Evolutionary conservation across 352 stramenopile species (phyloP).

Genomic region (Phytophthora pinifolia): DNA sequence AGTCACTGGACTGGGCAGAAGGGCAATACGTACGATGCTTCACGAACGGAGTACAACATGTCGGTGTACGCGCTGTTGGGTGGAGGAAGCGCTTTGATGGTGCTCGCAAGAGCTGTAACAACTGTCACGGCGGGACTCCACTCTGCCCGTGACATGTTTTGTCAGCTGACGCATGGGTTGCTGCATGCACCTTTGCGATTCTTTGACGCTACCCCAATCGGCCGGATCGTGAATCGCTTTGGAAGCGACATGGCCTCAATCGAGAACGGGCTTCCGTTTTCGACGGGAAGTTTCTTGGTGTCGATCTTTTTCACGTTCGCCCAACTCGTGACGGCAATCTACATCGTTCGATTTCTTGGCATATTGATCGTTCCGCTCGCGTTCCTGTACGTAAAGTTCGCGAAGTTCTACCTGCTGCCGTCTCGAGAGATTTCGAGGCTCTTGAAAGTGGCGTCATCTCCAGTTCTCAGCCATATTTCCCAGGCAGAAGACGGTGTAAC

Average conservation of each 20-base stretch:
- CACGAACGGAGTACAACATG: constrained; percentile 26
- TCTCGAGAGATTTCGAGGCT: constrained; percentile 49
- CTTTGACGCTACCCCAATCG: constrained; percentile 91
- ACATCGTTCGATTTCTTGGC: constrained; percentile 72
- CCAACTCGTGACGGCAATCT: constrained; percentile 71
- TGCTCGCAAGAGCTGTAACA: constrained; percentile 19
- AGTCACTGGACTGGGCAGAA: constrained; percentile 41
- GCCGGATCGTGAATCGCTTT: constrained; percentile 90
- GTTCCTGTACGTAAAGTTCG: constrained; percentile 75
- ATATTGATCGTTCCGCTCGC: constrained; percentile 78
- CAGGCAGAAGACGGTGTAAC: constrained; percentile 33
- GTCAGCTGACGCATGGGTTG: constrained; percentile 74
- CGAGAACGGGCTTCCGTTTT: constrained; percentile 62
- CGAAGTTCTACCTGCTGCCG: constrained; percentile 37
- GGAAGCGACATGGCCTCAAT: constrained; percentile 85
- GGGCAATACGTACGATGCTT: constrained; percentile 11
- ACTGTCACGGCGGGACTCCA: constrained; percentile 36
- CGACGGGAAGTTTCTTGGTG: constrained; percentile 39
- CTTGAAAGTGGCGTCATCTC: constrained; percentile 37
- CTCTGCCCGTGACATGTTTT: constrained; percentile 62
- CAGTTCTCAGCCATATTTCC: constrained; percentile 38
- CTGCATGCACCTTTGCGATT: constrained; percentile 86
- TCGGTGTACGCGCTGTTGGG: constrained; percentile 30
- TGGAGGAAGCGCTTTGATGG: constrained; percentile 31
- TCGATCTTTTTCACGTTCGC: constrained; percentile 67